Conservation (phyloP, 148 eudicot species). For the Gaultheria prostrata region DNA sequence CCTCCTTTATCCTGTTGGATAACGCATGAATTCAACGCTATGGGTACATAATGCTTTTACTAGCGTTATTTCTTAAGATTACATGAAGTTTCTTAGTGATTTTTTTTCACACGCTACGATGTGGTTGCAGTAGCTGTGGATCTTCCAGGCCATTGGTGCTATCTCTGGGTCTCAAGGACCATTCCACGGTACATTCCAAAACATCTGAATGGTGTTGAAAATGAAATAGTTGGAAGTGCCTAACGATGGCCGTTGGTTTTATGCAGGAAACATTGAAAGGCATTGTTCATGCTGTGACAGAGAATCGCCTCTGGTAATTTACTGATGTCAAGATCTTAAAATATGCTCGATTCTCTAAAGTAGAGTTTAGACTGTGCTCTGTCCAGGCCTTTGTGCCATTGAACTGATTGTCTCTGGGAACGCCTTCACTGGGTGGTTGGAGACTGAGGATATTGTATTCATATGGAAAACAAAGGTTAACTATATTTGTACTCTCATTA, state of each 20-base stretch:
- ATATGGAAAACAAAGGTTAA: not conserved
- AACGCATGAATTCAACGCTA: not conserved
- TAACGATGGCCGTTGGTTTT: not conserved
- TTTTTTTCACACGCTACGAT: not conserved
- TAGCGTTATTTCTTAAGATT: not conserved
- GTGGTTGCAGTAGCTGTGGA: slow-evolving; percentile 56
- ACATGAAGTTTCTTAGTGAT: not conserved
- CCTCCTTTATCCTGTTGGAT: not conserved
- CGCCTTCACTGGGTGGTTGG: not conserved
- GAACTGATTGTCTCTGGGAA: not conserved
- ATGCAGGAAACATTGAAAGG: slow-evolving; percentile 74
- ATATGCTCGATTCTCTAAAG: not conserved
- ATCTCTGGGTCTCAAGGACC: slow-evolving; percentile 86
- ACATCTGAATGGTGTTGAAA: not conserved
- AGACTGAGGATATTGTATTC: not conserved
- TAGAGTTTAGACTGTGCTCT: not conserved
- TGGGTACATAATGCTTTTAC: not conserved
- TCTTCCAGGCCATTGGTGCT: slow-evolving; percentile 64
- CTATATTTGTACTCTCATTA: not conserved
- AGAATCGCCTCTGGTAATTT: slow-evolving; percentile 64
- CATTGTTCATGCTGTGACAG: slow-evolving; percentile 54
- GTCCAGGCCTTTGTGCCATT: not conserved
- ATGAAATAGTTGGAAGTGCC: not conserved
- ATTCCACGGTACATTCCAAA: slow-evolving; percentile 54
- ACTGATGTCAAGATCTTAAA: not conserved